A percentile compares a stretch with the other conserved stretches of the same genome.
Evolutionary conservation across 1,284 basidiomycete genomes (phyloP).

Genomic region (Cutaneotrichosporon sp.): DNA sequence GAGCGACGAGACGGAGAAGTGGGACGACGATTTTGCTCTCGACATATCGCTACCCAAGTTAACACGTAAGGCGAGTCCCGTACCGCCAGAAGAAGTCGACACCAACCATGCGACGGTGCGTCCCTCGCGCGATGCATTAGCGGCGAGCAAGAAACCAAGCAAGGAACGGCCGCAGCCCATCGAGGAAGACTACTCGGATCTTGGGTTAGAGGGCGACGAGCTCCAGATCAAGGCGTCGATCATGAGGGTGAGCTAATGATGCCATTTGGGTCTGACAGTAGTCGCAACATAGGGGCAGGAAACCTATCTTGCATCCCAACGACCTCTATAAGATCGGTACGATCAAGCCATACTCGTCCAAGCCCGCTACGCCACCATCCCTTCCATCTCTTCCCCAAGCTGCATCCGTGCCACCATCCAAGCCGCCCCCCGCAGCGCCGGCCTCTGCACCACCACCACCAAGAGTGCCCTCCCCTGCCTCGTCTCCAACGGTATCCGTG

Average conservation of each 20-base stretch:
- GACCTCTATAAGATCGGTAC: conserved; percentile 62
- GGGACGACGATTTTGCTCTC: conserved; percentile 96
- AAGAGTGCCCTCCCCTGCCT: conserved; percentile 2
- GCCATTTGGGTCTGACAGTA: conserved; percentile 10
- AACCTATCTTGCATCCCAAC: conserved; percentile 79
- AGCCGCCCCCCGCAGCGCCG: not conserved
- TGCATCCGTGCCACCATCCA: not conserved
- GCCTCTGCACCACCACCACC: conserved; percentile 2
- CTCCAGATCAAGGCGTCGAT: conserved; percentile 84
- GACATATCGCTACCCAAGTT: conserved; percentile 60
- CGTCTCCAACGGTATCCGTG: conserved; percentile 1
- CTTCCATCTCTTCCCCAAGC: not conserved
- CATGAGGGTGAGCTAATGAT: conserved; percentile 63
- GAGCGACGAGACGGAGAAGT: conserved; percentile 32
- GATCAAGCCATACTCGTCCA: conserved; percentile 29
- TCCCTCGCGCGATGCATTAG: conserved; percentile 20
- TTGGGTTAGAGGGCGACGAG: conserved; percentile 75
- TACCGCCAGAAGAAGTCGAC: conserved; percentile 22
- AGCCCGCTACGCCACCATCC: not conserved
- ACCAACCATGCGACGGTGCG: conserved; percentile 41
- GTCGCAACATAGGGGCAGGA: conserved; percentile 64
- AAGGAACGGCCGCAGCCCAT: conserved; percentile 6
- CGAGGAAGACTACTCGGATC: conserved; percentile 82
- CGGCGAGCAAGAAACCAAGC: conserved; percentile 13
- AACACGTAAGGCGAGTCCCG: conserved; percentile 6